Evolutionary conservation across 306 rosid species (phyloP), one percentile per base, ranked within the genome.

Genomic region (Dryas octopetala): DNA sequence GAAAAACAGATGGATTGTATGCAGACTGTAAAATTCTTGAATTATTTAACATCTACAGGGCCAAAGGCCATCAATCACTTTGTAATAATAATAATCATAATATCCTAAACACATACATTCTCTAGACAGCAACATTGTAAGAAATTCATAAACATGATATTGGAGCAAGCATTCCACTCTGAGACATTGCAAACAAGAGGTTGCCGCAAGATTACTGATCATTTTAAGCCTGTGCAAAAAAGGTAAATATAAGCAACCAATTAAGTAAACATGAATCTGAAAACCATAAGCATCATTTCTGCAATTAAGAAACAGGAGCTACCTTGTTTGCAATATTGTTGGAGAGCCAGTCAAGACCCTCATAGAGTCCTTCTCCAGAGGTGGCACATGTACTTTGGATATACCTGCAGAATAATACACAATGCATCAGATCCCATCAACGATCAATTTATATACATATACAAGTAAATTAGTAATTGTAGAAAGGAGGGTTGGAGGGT

Each of bases 341-440:
- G 74, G 87, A 80, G 73, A 87, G 91, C 89, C 84, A 83, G 46
- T 87, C 87, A 41, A 87, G 74, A 40, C 87, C 91, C 79, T 87
- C 87, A 1, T 82, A 87, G 45, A 84, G 87, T 70, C 91, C 87
- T 78, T 87, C 88, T 38, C 88, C 86, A 46, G 88, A 87, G 57
- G 85, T 84, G 83, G 88, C 88, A 73, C 90, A 84, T 4, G 86
- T 84, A 80, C 87, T 85, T 77, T 87, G 84, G 70, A 82, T 85
- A 59, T 83, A 85, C 85, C 82, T 81, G 79, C 46, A 45, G 9
- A 48, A 23, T 14, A 66, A 10, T 13, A 43, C 14, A 23, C 0
- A 17, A 7, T 4, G 48, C 14, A 17, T 46, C 53, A 47, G 68
- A 32, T 38, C 50, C 11, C 57, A 16, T 63, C 5, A 40, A 49